Percentiles rank a stretch among this genome's conserved stretches.
These are phyloP conservation scores for Alliaria petiolata DNA, from an alignment of 345 rosid species.

Conservation along the genomic window DNA sequence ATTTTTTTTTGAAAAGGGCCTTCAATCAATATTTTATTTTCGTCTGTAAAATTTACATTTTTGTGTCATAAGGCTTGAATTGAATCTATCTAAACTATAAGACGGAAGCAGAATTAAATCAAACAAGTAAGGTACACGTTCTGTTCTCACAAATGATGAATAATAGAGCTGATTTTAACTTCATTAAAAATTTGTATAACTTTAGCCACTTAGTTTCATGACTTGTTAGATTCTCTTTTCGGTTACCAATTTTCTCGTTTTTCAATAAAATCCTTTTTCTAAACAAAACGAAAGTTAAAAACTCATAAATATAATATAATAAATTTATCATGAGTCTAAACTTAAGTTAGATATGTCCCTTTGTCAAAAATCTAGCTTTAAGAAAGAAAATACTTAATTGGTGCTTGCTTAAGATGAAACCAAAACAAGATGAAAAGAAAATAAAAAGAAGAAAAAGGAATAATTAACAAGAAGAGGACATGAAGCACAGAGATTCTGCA, in stretches of 20 bases:
- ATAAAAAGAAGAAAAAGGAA: slow-evolving; percentile 1
- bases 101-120: neutral
- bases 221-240: slow-evolving; percentile 17
- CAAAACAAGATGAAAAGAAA: slow-evolving; percentile 8
- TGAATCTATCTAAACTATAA: too few relatives aligned
- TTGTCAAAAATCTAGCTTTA: slow-evolving; percentile 11
- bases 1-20: too few relatives aligned
- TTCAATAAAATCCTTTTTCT: neutral
- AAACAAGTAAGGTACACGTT: neutral
- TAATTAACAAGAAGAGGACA: slow-evolving; percentile 35
- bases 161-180: neutral
- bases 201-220: neutral
- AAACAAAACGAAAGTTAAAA: neutral
- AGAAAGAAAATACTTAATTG: neutral
- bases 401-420: neutral
- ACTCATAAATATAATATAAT: neutral
- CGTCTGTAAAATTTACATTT: too few relatives aligned
- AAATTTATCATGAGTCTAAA: neutral
- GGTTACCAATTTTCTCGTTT: neutral
- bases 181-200: neutral
- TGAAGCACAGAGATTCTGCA: slow-evolving; percentile 36
- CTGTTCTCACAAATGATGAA: neutral
- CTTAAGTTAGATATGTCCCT: neutral
- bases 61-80: too few relatives aligned
- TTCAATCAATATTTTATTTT: too few relatives aligned